Conservation (phyloP, 2,329 filamentous ascomycete genomes). For the Penicillium hesseltinei region DNA sequence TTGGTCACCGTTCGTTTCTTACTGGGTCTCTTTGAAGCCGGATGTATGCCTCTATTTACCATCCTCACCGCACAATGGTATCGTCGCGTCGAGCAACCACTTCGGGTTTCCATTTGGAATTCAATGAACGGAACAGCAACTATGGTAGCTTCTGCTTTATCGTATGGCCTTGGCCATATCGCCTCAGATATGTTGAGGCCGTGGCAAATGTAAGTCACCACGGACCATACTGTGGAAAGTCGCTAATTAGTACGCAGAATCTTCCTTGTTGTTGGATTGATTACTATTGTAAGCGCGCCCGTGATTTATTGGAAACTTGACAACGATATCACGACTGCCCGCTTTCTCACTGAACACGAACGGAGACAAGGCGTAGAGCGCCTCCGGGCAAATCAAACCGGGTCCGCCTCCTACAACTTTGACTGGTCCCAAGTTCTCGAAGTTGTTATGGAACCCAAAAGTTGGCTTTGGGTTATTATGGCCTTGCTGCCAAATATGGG, state of each 20-base stretch:
- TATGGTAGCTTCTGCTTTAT: background rate
- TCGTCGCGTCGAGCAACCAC: background rate
- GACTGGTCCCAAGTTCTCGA: background rate
- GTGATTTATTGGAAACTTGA: background rate
- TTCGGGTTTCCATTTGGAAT: background rate
- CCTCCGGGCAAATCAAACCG: background rate
- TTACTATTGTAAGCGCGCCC: background rate
- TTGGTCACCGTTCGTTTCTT: background rate
- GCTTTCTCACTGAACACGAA: background rate
- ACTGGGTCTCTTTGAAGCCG: background rate
- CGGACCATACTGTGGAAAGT: background rate
- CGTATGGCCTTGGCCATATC: background rate
- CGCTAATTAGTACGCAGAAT: background rate
- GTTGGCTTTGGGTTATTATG: background rate
- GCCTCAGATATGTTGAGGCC: background rate
- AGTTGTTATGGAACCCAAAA: background rate
- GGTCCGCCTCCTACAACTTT: background rate
- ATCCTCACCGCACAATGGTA: background rate
- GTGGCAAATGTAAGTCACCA: background rate
- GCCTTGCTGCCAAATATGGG: background rate
- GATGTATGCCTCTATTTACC: background rate
- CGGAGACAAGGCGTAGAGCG: background rate
- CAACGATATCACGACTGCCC: background rate
- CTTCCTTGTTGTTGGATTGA: background rate
- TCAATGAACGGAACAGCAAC: background rate